These are phyloP conservation scores for Avena atlantica DNA, from an alignment of 176 grass and related monocot genomes.

Conservation along the genomic window DNA sequence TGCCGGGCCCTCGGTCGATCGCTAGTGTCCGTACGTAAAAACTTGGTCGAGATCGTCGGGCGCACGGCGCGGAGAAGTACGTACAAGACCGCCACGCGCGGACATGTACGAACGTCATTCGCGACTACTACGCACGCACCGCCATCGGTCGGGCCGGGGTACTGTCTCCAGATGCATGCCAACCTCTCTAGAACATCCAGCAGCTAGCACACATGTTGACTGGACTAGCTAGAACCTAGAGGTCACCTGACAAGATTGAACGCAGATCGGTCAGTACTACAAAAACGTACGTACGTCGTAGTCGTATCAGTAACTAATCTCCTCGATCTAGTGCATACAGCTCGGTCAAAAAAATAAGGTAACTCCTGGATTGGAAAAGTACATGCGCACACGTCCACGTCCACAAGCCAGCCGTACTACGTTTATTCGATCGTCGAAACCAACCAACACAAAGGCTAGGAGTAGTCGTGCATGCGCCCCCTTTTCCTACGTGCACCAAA, in stretches of 20 bases:
- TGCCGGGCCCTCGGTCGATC: no score
- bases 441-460: not conserved
- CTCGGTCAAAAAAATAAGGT: slow-evolving; percentile 25
- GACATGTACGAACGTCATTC: not conserved
- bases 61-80: not conserved
- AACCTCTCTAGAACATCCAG: not conserved
- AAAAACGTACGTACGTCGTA: not conserved
- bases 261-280: not conserved
- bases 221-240: not conserved
- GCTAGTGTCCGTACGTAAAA: no score
- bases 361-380: slow-evolving; percentile 36
- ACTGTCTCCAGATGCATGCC: not conserved
- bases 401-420: not conserved
- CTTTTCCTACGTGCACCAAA: slow-evolving; percentile 16
- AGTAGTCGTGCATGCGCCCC: slow-evolving; percentile 3
- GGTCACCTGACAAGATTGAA: not conserved
- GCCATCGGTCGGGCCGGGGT: no score
- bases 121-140: not conserved
- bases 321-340: no score
- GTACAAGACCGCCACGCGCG: no score
- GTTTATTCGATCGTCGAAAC: not conserved
- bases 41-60: not conserved
- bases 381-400: slow-evolving; percentile 28
- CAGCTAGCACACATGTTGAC: slow-evolving; percentile 2
- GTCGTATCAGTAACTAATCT: not conserved